A percentile compares a stretch with the other conserved stretches of the same genome.
phyloP scores from a whole-genome alignment of 208 protist genomes.

The Lotmaria passim region DNA sequence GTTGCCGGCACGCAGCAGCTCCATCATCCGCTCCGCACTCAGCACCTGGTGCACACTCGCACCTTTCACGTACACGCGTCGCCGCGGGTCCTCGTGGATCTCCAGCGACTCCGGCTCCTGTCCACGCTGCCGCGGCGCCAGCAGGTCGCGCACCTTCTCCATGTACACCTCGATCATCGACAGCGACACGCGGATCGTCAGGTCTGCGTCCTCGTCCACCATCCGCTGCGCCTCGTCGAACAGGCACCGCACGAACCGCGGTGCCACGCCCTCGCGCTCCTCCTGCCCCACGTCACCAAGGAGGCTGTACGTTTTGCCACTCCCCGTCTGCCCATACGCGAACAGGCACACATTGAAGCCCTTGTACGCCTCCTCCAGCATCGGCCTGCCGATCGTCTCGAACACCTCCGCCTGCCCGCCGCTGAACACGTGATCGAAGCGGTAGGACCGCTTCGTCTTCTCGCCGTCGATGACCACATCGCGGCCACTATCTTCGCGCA shows the following conservation, averaged over 20 bases:
- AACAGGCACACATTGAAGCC: constrained; percentile 87
- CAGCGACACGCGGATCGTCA: constrained; percentile 66
- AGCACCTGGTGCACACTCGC: constrained; percentile 77
- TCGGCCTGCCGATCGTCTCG: constrained; percentile 72
- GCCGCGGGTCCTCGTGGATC: constrained; percentile 64
- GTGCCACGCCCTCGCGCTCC: constrained; percentile 41
- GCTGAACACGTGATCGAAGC: constrained; percentile 56
- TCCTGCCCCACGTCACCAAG: constrained; percentile 56
- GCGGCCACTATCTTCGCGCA: constrained; percentile 6
- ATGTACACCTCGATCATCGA: constrained; percentile 88
- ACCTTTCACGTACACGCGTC: constrained; percentile 67
- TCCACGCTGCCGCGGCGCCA: constrained; percentile 61
- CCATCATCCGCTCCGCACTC: constrained; percentile 64
- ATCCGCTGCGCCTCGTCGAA: constrained; percentile 52
- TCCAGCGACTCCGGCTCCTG: constrained; percentile 80
- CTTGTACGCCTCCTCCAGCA: constrained; percentile 83
- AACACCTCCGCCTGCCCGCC: constrained; percentile 65
- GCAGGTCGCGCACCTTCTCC: constrained; percentile 79
- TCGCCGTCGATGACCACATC: constrained; percentile 32
- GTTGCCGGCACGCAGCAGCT: constrained; percentile 70
- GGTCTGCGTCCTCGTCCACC: constrained; percentile 55
- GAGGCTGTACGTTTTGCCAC: constrained; percentile 79
- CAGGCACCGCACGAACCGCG: constrained; percentile 44
- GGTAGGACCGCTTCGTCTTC: constrained; percentile 31
- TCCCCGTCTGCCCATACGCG: constrained; percentile 84